Conservation (phyloP, 2,329 filamentous ascomycete genomes). For the Chaetomium olivaceum region DNA sequence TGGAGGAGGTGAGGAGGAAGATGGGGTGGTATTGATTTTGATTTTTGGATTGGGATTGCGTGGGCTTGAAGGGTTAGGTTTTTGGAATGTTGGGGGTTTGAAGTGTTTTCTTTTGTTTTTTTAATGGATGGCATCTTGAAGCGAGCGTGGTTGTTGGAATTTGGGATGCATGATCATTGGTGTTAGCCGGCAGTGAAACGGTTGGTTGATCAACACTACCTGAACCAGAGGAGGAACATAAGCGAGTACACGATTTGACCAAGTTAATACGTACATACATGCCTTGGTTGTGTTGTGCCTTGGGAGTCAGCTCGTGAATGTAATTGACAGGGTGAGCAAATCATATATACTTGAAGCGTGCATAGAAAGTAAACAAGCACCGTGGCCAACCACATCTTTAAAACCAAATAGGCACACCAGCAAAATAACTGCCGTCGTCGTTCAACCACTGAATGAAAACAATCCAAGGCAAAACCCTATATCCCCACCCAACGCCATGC, state of each 20-base stretch:
- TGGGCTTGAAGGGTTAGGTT: background rate
- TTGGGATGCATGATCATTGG: too few species aligned
- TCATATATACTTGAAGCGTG: background rate
- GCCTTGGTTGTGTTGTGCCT: background rate
- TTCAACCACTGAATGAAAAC: slow-evolving; percentile 1
- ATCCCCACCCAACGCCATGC: slow-evolving; percentile 32
- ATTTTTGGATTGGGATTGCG: too few species aligned
- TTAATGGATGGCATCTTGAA: background rate
- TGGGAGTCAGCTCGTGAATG: background rate
- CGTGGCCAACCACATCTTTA: background rate
- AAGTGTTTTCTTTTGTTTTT: background rate
- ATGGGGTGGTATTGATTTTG: slow-evolving; percentile 32
- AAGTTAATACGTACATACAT: too few species aligned
- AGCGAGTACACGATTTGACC: too few species aligned
- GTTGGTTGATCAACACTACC: too few species aligned
- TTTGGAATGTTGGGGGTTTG: too few species aligned
- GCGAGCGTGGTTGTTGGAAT: background rate
- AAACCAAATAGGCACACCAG: background rate
- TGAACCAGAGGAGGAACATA: too few species aligned
- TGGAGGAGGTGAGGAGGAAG: slow-evolving; percentile 53
- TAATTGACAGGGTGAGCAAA: background rate
- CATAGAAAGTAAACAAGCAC: background rate
- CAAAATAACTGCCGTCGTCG: background rate
- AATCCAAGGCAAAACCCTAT: slow-evolving; percentile 9
- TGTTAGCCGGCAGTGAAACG: too few species aligned